Percentiles rank a stretch among this genome's conserved stretches.
phyloP scores from a whole-genome alignment of 768 basidiomycete species.

The Pisolithus sp. region DNA sequence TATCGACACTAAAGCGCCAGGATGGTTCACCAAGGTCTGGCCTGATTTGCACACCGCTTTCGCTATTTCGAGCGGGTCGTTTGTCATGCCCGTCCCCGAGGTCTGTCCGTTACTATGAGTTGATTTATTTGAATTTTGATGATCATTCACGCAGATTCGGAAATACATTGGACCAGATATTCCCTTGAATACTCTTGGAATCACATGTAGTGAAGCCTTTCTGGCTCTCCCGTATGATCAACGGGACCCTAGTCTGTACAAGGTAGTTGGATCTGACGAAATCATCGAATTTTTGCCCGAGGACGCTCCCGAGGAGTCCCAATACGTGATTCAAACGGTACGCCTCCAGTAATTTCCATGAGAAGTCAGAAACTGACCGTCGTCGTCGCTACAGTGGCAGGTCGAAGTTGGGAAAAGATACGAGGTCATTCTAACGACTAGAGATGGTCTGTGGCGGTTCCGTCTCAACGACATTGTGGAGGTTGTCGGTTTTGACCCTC shows the following conservation, averaged over 20 bases:
- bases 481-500: conserved; percentile 16
- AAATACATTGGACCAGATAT: conserved; percentile 16
- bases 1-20: conserved; percentile 4
- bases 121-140: neutral
- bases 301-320: conserved; percentile 17
- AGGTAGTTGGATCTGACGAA: conserved; percentile 20
- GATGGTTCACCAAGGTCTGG: conserved; percentile 20
- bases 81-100: conserved; percentile 18
- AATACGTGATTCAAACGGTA: conserved; percentile 14
- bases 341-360: neutral
- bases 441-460: conserved; percentile 20
- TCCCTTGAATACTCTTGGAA: conserved; percentile 13
- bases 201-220: conserved; percentile 19
- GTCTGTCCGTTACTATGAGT: neutral
- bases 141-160: conserved; percentile 7
- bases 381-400: conserved; percentile 13
- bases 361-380: neutral
- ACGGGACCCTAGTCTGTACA: conserved; percentile 17
- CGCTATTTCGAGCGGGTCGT: conserved; percentile 19
- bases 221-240: conserved; percentile 18
- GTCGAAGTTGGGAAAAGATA: conserved; percentile 11
- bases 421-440: conserved; percentile 19
- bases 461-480: conserved; percentile 17
- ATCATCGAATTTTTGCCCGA: conserved; percentile 16
- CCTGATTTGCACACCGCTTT: conserved; percentile 8